These are phyloP conservation scores for Ilyonectria mors-panacis DNA, from an alignment of 2,329 filamentous ascomycete species.

Conservation along the genomic window DNA sequence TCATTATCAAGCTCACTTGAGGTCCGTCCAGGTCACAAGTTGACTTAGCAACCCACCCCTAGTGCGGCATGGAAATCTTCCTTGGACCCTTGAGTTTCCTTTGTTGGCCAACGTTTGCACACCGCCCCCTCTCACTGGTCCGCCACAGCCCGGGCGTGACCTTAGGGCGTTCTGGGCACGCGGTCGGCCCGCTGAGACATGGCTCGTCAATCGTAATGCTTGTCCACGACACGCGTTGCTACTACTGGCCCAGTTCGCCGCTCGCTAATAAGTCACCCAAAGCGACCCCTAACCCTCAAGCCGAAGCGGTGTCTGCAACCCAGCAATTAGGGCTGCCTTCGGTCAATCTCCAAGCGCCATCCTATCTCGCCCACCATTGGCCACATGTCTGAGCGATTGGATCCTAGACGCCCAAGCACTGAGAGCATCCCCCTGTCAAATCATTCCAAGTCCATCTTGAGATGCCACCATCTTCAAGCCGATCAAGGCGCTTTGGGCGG, in stretches of 20 bases:
- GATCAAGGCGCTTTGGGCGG: constrained; percentile 21
- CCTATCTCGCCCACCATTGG: constrained; percentile 21
- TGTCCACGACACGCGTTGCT: constrained; percentile 35
- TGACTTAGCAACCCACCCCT: not conserved
- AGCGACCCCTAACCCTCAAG: not conserved
- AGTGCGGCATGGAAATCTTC: not conserved
- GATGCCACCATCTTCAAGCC: constrained; percentile 7
- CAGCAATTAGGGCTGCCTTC: constrained; percentile 8
- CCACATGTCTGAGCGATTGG: constrained; percentile 35
- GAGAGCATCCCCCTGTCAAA: constrained; percentile 8
- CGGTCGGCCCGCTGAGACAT: constrained; percentile 22
- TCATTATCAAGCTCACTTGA: not conserved
- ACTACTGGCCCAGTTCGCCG: constrained; percentile 33
- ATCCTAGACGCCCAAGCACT: constrained; percentile 3
- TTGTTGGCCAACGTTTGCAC: constrained; percentile 25
- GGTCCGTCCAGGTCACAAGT: constrained; percentile 16
- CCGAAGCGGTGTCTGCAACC: not conserved
- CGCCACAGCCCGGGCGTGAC: constrained; percentile 12
- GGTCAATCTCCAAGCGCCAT: constrained; percentile 5
- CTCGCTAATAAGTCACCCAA: not conserved
- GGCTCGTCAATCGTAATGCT: constrained; percentile 42
- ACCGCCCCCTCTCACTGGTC: constrained; percentile 18
- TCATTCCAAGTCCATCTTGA: not conserved
- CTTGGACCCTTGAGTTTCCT: constrained; percentile 16
- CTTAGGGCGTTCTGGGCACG: constrained; percentile 12